Base-by-base conservation (phyloP, 2,329 filamentous ascomycete genomes). In the Beauveria varroae region DNA sequence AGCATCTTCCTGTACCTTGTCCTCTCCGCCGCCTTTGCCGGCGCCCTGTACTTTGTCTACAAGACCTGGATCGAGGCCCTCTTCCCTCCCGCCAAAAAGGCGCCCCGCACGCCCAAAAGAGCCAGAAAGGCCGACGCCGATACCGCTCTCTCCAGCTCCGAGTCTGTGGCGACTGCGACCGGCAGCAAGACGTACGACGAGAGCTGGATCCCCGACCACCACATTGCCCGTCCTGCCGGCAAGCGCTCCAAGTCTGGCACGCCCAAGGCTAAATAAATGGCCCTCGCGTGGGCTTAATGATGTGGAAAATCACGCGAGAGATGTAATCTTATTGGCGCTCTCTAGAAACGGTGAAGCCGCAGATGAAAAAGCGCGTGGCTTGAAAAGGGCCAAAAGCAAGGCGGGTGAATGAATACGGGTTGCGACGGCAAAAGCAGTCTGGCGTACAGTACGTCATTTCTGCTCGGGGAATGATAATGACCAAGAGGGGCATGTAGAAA, bases 1-100 rank as follows among this genome's bases (percentile, higher is more conserved):
- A 98, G 95, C 73, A 91, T 98, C 79, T 99, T 99, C 86, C 86
- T 99, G 65, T 98, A 98, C 81, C 82, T 96, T 73, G 87, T 98
- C 81, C 89, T 99, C 68, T 81, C 88, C 59, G 87, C 83, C 64
- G 84, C 82, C 65, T 96, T 96, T 73, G 86, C 78, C 66, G 92
- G 89, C 64, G 91, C 88, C 59, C 85, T 89, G 73, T 97, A 93
- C 86, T 96, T 96, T 77, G 91, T 97, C 79, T 99, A 99, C 85
- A 95, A 89, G 81, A 96, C 93, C 71, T 98, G 93, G 92, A 89
- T 99, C 77, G 90, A 92, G 70, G 88, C 92, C 16, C 89, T 99
- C 73, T 96, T 98, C 82, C 93, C 95, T 54, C 91, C 96, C 81
- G 87, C 88, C 67, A 90, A 91, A 80, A 85, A 86, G 65, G 79